Base-by-base conservation (phyloP, 805 yeast genomes). In the Starmerella kuoi region DNA sequence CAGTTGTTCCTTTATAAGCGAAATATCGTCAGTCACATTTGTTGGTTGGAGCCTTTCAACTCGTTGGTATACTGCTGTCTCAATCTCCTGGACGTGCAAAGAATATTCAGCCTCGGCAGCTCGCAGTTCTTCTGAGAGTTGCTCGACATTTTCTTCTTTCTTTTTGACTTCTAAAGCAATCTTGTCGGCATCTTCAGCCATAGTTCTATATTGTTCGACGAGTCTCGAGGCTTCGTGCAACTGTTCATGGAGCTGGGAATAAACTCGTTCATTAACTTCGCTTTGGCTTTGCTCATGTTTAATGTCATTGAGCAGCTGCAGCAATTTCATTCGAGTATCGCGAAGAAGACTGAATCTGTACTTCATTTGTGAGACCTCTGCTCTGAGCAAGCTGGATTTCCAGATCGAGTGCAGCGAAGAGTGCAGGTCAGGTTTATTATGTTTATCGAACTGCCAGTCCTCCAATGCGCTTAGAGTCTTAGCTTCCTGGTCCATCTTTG, bases 231-330 rank as follows among this genome's bases (percentile, higher is more conserved):
- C 25, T 26, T 33, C 37, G 12, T 33, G 18, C 19, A 33, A 5
- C 37, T 22, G 37, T 14, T 20, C 37, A 26, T 18, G 4, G 22
- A 33, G 37, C 37, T 21, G 37, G 11, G 14, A 20, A 22, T 33
- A 33, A n/a, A 22, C 26, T 14, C 21, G 7, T 4, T 20, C 9
- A 18, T 18, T 33, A 4, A 26, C 37, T 7, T 33, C 11, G 18
- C 14, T 9, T 18, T 33, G 26, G 26, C 37, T 22, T 26, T 33
- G 26, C 26, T 33, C 37, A 22, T 33, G 37, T 11, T n/a, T 20
- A 11, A 33, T 5, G 37, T 33, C 37, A 22, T 33, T 33, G 20
- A 21, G 26, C 26, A 21, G 26, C 26, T 33, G 37, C 37, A 33
- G 6, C 12, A 33, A 18, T 9, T n/a, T 24, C 24, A 33, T 20